Percentiles rank a stretch among this genome's conserved stretches.
These are phyloP conservation scores for Calonectria hongkongensis DNA, from an alignment of 2,329 filamentous ascomycete genomes.

Conservation along the genomic window DNA sequence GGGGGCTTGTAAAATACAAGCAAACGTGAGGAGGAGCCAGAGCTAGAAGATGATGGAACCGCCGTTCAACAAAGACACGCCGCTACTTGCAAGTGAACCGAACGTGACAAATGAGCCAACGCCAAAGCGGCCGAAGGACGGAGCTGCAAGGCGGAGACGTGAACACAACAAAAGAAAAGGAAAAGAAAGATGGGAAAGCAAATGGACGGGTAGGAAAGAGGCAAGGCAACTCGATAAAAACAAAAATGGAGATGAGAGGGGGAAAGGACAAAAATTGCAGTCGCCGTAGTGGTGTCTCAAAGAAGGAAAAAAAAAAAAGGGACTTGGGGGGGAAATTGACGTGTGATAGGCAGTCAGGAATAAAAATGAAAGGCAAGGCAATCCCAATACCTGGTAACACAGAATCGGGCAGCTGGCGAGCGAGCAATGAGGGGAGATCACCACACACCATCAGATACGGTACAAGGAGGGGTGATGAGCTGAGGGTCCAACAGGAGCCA, in stretches of 20 bases:
- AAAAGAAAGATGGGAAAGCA: slow-evolving; percentile 31
- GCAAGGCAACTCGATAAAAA: slow-evolving; percentile 50
- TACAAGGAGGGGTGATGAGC: slow-evolving; percentile 28
- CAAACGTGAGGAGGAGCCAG: slow-evolving; percentile 29
- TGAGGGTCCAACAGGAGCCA: neutral
- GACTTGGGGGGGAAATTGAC: slow-evolving; percentile 3
- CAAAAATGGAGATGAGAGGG: slow-evolving; percentile 47
- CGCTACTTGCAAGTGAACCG: slow-evolving; percentile 29
- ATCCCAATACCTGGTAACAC: neutral
- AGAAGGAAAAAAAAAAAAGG: neutral
- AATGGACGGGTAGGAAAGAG: slow-evolving; percentile 41
- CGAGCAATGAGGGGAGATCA: slow-evolving; percentile 21
- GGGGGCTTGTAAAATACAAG: slow-evolving; percentile 21
- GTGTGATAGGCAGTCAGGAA: slow-evolving; percentile 41
- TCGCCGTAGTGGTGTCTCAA: slow-evolving; percentile 46
- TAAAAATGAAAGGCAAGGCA: slow-evolving; percentile 10
- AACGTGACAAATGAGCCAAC: slow-evolving; percentile 37
- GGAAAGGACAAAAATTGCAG: slow-evolving; percentile 49
- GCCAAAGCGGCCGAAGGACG: slow-evolving; percentile 29
- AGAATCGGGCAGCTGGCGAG: slow-evolving; percentile 15
- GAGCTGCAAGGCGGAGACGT: slow-evolving; percentile 30
- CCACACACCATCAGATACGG: slow-evolving; percentile 12
- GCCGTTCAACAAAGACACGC: slow-evolving; percentile 39
- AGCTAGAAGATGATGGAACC: slow-evolving; percentile 33
- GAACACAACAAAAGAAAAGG: slow-evolving; percentile 35